Percentiles rank a stretch among this genome's conserved stretches.
Evolutionary conservation across 1,284 basidiomycete genomes (phyloP).

Genomic region (Afroboletus lepidellus): DNA sequence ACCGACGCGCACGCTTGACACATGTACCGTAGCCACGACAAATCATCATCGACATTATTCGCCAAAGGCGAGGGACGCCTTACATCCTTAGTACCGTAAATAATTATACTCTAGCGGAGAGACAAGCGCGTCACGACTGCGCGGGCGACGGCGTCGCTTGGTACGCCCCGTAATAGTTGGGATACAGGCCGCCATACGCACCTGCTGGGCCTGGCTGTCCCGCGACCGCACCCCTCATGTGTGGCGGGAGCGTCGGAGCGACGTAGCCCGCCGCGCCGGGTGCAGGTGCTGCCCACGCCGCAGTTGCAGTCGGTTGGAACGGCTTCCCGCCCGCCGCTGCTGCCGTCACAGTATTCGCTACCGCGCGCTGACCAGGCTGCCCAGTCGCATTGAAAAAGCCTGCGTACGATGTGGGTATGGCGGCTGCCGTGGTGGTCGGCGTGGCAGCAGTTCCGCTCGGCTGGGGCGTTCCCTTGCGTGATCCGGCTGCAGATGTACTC

Average conservation of each 20-base stretch:
- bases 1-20: no score
- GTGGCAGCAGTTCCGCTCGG: constrained; percentile 31
- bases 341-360: constrained; percentile 47
- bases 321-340: constrained; percentile 29
- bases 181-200: constrained; percentile 23
- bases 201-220: constrained; percentile 25
- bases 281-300: constrained; percentile 24
- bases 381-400: constrained; percentile 35
- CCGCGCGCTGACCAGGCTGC: constrained; percentile 43
- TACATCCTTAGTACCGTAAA: constrained; percentile 10
- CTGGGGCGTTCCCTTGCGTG: constrained; percentile 53
- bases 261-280: constrained; percentile 23
- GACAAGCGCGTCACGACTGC: constrained; percentile 24
- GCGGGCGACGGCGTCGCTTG: constrained; percentile 33
- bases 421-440: constrained; percentile 25
- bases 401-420: constrained; percentile 38
- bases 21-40: no score
- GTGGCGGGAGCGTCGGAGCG: constrained; percentile 43
- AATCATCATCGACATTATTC: constrained; percentile 18
- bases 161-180: constrained; percentile 36
- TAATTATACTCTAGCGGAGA: constrained; percentile 24
- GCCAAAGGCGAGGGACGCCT: constrained; percentile 11
- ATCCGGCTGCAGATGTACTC: constrained; percentile 28
- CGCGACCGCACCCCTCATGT: constrained; percentile 32
- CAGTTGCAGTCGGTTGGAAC: constrained; percentile 28